Evolutionary conservation across 441 rosid genomes (phyloP), one percentile per base, ranked within the genome.

Genomic region (Cnidoscolus chayamansa): DNA sequence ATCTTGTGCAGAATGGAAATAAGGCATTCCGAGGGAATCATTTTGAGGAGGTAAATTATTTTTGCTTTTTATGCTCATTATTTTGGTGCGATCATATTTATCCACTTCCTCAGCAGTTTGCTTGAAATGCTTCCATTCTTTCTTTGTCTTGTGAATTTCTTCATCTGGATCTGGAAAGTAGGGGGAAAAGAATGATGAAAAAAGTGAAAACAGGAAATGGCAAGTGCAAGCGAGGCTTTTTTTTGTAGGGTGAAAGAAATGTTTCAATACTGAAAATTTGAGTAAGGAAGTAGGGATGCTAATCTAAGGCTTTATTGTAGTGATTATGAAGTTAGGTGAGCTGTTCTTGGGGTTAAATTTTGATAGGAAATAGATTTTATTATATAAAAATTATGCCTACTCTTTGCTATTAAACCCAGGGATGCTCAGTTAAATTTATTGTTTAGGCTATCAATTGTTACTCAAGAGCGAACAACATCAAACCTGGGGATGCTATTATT

Each of bases 401-500:
- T 11, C 53, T 64, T 59, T 17, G 67, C 35, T 10, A 47, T 57
- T 25, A 25, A 25, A 25, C 25, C 25, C 25, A 25, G 25, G 25
- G 25, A 25, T 25, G 25, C 25, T 25, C 25, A 25, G 25, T 25
- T 25, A 25, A 25, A 25, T 25, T 25, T 25, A 25, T 25, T 25
- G 25, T 25, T 64, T 82, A 92, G 99, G 93, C 99, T 7, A 86
- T 92, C 78, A 82, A 81, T 76, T 83, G 62, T 80, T 94, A 88
- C 83, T 84, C 97, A 20, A 89, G 88, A 78, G 99, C 99, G 66
- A 86, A 86, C 74, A 82, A 80, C 61, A 75, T 92, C 72, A 92
- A 89, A 80, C 90, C 93, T n/a, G 77, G 78, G 77, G 94, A 92
- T 78, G 87, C 92, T 77, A 63, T 88, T 76, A 86, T 94, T 81